Conservation (phyloP, 176 grass and related monocot species). For the Musa schizocarpa region DNA sequence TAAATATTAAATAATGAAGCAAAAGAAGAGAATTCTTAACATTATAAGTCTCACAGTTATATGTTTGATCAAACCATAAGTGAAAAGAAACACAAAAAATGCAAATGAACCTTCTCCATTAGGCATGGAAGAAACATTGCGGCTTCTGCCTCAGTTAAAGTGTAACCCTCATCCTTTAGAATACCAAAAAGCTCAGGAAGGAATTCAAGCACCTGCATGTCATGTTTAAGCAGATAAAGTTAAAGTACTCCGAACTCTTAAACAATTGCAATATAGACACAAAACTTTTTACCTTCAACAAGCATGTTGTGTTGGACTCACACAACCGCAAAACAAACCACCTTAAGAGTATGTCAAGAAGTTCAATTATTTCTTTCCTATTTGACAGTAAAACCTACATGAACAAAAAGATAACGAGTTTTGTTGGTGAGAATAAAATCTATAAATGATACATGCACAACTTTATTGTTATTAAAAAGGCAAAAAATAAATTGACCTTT, state of each 20-base stretch:
- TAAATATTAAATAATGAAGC: too few species aligned
- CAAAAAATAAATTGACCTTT: constrained; percentile 37
- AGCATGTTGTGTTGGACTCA: constrained; percentile 94
- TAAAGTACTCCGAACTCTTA: constrained; percentile 2
- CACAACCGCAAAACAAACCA: constrained; percentile 99
- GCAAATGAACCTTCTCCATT: constrained; percentile 57
- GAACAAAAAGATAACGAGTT: neutral
- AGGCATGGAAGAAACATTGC: constrained; percentile 92
- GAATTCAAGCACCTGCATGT: constrained; percentile 76
- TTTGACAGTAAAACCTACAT: constrained; percentile 64
- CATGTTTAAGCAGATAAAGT: constrained; percentile 10
- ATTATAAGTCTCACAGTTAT: neutral
- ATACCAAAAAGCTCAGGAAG: constrained; percentile 86
- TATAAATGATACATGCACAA: neutral
- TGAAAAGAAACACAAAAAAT: neutral
- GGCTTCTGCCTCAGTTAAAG: constrained; percentile 86
- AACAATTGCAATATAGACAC: neutral
- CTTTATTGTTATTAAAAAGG: neutral
- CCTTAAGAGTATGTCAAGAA: constrained; percentile 92
- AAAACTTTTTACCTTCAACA: constrained; percentile 63
- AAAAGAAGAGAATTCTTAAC: too few species aligned
- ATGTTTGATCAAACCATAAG: neutral
- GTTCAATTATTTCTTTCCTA: constrained; percentile 72
- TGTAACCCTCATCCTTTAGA: constrained; percentile 84
- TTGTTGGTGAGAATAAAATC: neutral